These are phyloP conservation scores for Naganishia onofrii DNA, from an alignment of 768 basidiomycete genomes.

Conservation along the genomic window DNA sequence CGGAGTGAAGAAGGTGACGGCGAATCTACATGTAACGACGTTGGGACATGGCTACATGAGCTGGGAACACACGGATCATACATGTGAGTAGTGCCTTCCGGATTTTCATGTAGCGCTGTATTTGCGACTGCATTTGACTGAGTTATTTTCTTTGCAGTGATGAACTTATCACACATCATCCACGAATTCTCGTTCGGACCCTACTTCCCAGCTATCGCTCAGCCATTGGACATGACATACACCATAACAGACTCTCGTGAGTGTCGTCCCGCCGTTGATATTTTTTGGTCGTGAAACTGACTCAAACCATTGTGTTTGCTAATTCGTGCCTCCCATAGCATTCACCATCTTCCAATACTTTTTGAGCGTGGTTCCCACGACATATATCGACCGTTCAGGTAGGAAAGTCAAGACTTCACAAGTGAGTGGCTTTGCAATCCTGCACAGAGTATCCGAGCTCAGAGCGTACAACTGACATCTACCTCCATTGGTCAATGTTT, in stretches of 20 bases:
- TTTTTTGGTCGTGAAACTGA: background rate
- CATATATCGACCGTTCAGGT: constrained; percentile 59
- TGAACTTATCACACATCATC: constrained; percentile 96
- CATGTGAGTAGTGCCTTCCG: constrained; percentile 66
- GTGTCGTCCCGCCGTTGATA: no score
- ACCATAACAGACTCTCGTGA: constrained; percentile 68
- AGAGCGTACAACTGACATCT: background rate
- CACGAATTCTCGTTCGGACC: constrained; percentile 96
- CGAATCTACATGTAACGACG: constrained; percentile 90
- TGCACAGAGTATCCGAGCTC: background rate
- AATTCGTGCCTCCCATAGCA: constrained; percentile 55
- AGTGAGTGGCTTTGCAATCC: constrained; percentile 25
- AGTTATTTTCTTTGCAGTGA: constrained; percentile 57
- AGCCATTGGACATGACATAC: constrained; percentile 88
- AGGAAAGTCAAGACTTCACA: constrained; percentile 58
- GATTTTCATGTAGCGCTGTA: no score
- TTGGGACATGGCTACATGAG: constrained; percentile 92
- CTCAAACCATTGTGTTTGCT: background rate
- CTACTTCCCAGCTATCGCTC: constrained; percentile 89
- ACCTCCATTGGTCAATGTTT: background rate
- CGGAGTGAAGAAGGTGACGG: constrained; percentile 82
- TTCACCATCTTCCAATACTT: constrained; percentile 93
- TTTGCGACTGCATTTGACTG: background rate
- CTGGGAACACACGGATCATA: constrained; percentile 80
- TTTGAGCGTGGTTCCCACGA: constrained; percentile 91